Conservation (phyloP, 305 asterid genomes). For the Vinca major region DNA sequence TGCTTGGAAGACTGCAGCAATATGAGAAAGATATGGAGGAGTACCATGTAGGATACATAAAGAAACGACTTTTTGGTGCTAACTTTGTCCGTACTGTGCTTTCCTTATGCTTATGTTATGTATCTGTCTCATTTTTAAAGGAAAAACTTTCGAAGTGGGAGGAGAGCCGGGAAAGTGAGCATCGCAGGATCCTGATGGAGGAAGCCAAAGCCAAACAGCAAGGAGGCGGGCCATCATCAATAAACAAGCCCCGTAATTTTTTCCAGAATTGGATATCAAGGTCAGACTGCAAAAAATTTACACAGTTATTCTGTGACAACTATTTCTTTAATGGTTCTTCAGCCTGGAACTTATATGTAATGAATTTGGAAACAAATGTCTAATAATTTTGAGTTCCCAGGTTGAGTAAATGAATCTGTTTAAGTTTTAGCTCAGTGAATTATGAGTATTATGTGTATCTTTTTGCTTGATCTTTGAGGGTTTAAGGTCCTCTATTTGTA, state of each 20-base stretch:
- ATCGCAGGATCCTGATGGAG: conserved; percentile 58
- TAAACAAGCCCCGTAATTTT: conserved; percentile 42
- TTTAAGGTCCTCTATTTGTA: neutral
- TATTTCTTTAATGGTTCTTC: conserved; percentile 2
- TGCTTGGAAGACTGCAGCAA: conserved; percentile 64
- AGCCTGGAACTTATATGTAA: neutral
- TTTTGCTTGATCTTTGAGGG: neutral
- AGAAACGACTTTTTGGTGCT: conserved; percentile 3
- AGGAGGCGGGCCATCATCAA: conserved; percentile 34
- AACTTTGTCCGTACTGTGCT: conserved; percentile 8
- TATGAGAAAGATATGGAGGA: conserved; percentile 88
- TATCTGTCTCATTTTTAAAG: conserved; percentile 27
- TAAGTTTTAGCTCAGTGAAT: neutral
- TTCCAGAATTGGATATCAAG: conserved; percentile 62
- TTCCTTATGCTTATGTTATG: conserved; percentile 13
- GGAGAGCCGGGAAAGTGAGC: conserved; percentile 55
- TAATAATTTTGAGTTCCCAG: neutral
- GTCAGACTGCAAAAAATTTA: conserved; percentile 28
- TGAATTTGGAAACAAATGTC: neutral
- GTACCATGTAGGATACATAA: conserved; percentile 48
- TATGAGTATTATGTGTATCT: neutral
- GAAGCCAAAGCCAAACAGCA: conserved; percentile 74
- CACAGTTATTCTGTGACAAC: neutral
- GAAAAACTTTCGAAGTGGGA: conserved; percentile 73
- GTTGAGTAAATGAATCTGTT: neutral